Evolutionary conservation across 345 rosid genomes (phyloP).

Genomic region (Dovyalis caffra): DNA sequence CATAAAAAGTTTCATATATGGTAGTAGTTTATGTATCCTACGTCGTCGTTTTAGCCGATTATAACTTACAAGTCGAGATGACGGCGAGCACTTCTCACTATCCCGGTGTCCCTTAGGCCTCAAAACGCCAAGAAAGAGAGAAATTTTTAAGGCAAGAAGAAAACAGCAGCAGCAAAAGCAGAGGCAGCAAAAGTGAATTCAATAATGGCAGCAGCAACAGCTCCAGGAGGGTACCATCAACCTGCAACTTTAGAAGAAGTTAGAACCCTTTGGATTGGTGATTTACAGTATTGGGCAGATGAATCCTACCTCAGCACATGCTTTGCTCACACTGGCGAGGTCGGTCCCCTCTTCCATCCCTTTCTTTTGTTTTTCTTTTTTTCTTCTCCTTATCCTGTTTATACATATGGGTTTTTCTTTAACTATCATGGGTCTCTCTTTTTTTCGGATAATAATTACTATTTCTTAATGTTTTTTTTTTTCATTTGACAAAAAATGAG

Average conservation of each 20-base stretch:
- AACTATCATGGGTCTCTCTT: slow-evolving; percentile 1
- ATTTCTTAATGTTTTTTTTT: neutral
- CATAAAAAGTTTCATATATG: too few species aligned
- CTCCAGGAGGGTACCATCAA: slow-evolving; percentile 56
- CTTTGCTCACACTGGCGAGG: slow-evolving; percentile 98
- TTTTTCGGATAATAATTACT: neutral
- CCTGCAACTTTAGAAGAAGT: slow-evolving; percentile 89
- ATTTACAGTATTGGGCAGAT: slow-evolving; percentile 93
- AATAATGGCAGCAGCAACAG: slow-evolving; percentile 35
- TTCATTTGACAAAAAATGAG: neutral
- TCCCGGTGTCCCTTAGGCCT: too few species aligned
- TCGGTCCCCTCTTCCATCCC: slow-evolving; percentile 13
- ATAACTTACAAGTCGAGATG: too few species aligned
- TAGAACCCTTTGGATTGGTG: slow-evolving; percentile 97
- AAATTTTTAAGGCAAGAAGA: neutral
- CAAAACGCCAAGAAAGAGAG: neutral
- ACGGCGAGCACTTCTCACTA: too few species aligned
- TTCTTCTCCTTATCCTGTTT: neutral
- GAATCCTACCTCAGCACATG: slow-evolving; percentile 79
- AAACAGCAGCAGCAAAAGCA: too few species aligned
- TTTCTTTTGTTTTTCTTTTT: neutral
- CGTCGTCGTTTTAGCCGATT: too few species aligned
- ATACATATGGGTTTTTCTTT: neutral
- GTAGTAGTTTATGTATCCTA: too few species aligned
- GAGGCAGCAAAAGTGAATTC: too few species aligned